These are phyloP conservation scores for Colletotrichum siamense DNA, from an alignment of 2,329 filamentous ascomycete genomes.

Conservation along the genomic window DNA sequence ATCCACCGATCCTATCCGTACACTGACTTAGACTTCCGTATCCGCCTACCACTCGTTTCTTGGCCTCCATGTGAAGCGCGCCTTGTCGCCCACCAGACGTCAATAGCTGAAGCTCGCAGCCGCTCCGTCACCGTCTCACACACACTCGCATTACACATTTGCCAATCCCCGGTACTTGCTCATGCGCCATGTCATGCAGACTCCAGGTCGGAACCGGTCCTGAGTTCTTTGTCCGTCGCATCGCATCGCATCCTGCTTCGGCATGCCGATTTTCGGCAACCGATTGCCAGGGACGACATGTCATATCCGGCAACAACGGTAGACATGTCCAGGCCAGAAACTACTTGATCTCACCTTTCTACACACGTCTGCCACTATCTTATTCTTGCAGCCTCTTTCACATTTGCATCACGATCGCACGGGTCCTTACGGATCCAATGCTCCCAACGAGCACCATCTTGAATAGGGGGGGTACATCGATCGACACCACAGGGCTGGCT, in stretches of 20 bases:
- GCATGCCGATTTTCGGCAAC: not conserved
- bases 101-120: not conserved
- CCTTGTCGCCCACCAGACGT: not conserved
- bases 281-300: not conserved
- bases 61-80: not conserved
- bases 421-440: not conserved
- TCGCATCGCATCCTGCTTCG: not conserved
- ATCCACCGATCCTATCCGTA: too few relatives aligned
- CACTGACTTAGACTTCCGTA: not conserved
- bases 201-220: not conserved
- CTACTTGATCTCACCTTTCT: not conserved
- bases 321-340: not conserved
- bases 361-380: not conserved
- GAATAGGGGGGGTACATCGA: slow-evolving; percentile 12
- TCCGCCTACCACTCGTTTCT: not conserved
- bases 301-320: not conserved
- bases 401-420: not conserved
- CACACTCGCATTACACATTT: not conserved
- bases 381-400: not conserved
- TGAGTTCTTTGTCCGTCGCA: not conserved
- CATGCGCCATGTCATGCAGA: slow-evolving; percentile 15
- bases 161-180: slow-evolving; percentile 3
- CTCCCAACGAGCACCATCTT: not conserved
- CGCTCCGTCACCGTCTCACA: not conserved
- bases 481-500: slow-evolving; percentile 23